Conservation (phyloP, 495 filamentous ascomycete species). For the Clohesyomyces aquaticus region DNA sequence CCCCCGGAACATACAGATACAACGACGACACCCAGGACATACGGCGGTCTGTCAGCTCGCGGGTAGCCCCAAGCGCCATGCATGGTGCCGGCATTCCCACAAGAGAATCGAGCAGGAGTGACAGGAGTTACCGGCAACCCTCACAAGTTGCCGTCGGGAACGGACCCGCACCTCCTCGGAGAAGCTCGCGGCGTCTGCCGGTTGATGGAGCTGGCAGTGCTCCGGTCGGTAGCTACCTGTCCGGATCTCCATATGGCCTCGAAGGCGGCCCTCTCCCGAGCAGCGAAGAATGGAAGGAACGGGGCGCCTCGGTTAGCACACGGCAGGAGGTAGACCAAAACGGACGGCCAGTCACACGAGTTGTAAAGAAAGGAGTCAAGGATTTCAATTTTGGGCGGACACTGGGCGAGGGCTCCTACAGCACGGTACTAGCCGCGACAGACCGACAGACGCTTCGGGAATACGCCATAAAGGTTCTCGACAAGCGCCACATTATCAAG, state of each 20-base stretch:
- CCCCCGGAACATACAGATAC: conserved; percentile 46
- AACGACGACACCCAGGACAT: conserved; percentile 52
- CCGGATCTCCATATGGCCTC: conserved; percentile 58
- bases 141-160: conserved; percentile 58
- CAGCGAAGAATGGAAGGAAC: conserved; percentile 95
- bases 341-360: conserved; percentile 77
- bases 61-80: conserved; percentile 63
- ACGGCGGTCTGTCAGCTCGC: conserved; percentile 61
- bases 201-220: conserved; percentile 50
- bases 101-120: conserved; percentile 72
- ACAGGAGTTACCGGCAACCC: conserved; percentile 64
- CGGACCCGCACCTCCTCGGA: conserved; percentile 60
- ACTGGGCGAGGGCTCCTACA: conserved; percentile 96
- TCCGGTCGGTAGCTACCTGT: conserved; percentile 46
- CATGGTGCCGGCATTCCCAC: conserved; percentile 67
- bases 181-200: conserved; percentile 67
- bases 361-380: conserved; percentile 94
- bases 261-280: conserved; percentile 69
- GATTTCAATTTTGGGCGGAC: conserved; percentile 95
- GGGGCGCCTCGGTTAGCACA: conserved; percentile 79
- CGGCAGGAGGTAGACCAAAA: conserved; percentile 80
- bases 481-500: conserved; percentile 99
- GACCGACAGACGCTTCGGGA: conserved; percentile 95
- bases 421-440: conserved; percentile 91
- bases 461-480: conserved; percentile 97